Evolutionary conservation across 345 rosid genomes (phyloP), one percentile per base, ranked within the genome.

Genomic region (Aquilaria sinensis): DNA sequence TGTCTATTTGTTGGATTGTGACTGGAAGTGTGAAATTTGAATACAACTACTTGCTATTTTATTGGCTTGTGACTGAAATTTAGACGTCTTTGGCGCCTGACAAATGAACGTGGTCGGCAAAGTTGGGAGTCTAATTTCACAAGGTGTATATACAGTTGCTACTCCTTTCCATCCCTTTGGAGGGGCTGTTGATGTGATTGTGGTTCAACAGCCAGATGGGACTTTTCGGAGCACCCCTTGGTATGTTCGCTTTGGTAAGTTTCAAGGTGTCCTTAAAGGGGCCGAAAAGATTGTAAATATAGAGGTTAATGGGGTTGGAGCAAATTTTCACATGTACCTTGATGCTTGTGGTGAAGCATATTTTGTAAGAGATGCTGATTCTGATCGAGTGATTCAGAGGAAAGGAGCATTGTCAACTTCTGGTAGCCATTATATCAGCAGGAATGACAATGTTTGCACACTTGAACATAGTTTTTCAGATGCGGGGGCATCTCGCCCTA

Each of bases 101-200:
- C 75, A 79, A 67, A 89, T 89, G 96, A 84, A 79, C 72, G 80
- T 89, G 68, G 96, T 89, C 62, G 93, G 90, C 14, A 89, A 57
- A 81, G 81, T 89, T 66, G 86, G 96, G 74, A 86, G 85, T 66
- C 71, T 89, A 56, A 84, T 89, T 16, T 78, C 96, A 2, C 92
- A 86, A 78, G 87, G 96, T 0, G 92, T 86, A 31, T 82, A 89
- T 74, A 84, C 88, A 31, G 92, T 89, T 60, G 90, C 92, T 14
- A 89, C 90, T 73, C 96, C 96, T 0, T 89, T 89, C 66, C 96
- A 89, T 74, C 96, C 96, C 2, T 89, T 89, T 64, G 96, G 96
- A 29, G 96, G 96, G 61, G 96, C 96, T 60, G 85, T 89, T 70
- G 96, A 89, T 74, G 89, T 84, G 12, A 86, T 89, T 65, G 96